Evolutionary conservation across 2,329 filamentous ascomycete species (phyloP), one percentile per base, ranked within the genome.

Genomic region (Trichoderma lentiforme): DNA sequence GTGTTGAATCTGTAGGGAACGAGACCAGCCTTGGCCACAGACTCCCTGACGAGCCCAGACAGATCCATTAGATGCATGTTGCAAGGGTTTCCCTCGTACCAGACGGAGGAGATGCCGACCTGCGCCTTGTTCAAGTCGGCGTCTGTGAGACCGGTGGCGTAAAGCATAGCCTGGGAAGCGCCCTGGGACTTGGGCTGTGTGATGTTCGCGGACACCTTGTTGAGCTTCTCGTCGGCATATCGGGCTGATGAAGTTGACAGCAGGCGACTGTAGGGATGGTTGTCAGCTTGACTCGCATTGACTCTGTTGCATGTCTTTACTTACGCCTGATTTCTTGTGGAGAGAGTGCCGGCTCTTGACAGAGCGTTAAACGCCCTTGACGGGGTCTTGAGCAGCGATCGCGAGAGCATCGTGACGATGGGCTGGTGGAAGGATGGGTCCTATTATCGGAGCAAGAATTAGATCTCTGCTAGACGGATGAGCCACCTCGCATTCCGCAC

Each of bases 1-100:
- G 97, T 99, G 87, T 99, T 99, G 89, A 99, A 99, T 82, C 98
- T 95, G 87, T 97, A 97, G 74, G 94, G 94, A 73, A 97, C 88
- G 73, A 99, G 87, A 26, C 94, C 93, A 34, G 94, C 93, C 78
- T 92, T 83, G 71, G 83, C 83, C 53, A 90, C 87, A 15, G 87
- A 89, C 76, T 89, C 82, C 78, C 84, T 85, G 75, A 97, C 92
- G 75, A 91, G 85, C 81, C 92, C 87, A 80, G 93, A 97, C 73
- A 99, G 89, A 79, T 97, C 93, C 83, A 99, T 87, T 74, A 99
- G 86, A 83, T 99, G 96, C 95, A 98, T 99, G 85, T 99, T 99
- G 87, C 96, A 99, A 30, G 96, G 96, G 84, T 99, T 99, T 72
- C 96, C 96, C 77, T 94, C 92, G 84, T 95, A 98, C 96, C 96